Conservation (phyloP, 768 basidiomycete genomes). For the Dentipellis sp. region DNA sequence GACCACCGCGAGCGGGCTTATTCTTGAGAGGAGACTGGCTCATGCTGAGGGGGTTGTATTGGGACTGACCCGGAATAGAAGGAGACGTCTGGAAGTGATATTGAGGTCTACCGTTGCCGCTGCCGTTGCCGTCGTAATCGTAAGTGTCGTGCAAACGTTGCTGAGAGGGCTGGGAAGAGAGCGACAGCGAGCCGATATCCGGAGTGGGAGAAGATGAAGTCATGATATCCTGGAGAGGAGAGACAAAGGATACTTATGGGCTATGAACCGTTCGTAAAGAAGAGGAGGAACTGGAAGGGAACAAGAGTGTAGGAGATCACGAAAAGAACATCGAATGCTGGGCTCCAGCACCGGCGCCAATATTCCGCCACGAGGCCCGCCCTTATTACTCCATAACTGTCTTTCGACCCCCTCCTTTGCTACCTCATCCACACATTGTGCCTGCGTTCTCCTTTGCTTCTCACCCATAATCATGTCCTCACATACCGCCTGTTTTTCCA, state of each 20-base stretch:
- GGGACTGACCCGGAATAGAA: constrained; percentile 38
- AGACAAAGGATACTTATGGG: neutral
- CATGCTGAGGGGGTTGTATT: constrained; percentile 43
- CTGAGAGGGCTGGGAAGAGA: constrained; percentile 51
- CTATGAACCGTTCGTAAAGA: constrained; percentile 2
- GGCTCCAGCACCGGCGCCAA: no score
- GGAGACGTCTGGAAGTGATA: constrained; percentile 67
- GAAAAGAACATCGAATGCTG: neutral
- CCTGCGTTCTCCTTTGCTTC: no score
- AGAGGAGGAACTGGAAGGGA: neutral
- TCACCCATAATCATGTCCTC: no score
- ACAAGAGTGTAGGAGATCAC: neutral
- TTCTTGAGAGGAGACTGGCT: constrained; percentile 66
- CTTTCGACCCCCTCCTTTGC: no score
- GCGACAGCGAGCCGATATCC: constrained; percentile 70
- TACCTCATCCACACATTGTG: no score
- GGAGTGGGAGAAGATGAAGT: constrained; percentile 63
- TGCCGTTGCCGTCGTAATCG: constrained; percentile 63
- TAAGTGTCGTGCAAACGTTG: constrained; percentile 83
- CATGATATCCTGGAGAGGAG: constrained; percentile 36
- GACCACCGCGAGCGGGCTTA: constrained; percentile 58
- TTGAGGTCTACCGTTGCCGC: constrained; percentile 41
- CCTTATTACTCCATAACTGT: no score
- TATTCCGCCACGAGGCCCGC: no score
- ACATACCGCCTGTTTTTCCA: no score